Conservation (phyloP, 2,329 filamentous ascomycete species). For the Metarhizium brunneum region DNA sequence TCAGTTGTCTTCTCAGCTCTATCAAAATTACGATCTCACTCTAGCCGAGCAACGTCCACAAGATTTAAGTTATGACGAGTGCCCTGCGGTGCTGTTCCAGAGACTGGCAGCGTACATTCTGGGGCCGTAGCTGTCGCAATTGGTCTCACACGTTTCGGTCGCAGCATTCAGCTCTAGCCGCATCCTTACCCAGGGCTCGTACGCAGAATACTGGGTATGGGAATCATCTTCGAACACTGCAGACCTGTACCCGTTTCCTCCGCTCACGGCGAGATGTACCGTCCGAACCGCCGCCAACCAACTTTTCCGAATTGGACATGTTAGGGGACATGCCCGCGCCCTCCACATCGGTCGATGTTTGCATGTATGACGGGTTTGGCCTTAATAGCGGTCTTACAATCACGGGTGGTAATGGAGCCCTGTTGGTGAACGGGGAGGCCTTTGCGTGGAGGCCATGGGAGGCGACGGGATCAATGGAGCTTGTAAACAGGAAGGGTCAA, state of each 20-base stretch:
- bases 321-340: constrained; percentile 66
- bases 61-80: constrained; percentile 1
- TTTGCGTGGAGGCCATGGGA: constrained; percentile 85
- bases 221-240: constrained; percentile 5
- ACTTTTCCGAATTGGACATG: constrained; percentile 71
- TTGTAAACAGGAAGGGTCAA: constrained; percentile 71
- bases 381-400: constrained; percentile 74
- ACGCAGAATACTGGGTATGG: neutral
- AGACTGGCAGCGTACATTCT: neutral
- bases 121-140: neutral
- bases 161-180: neutral
- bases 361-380: constrained; percentile 73
- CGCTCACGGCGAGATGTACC: constrained; percentile 15
- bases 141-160: neutral
- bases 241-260: constrained; percentile 7
- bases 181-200: neutral
- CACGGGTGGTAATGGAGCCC: constrained; percentile 56
- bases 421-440: constrained; percentile 79
- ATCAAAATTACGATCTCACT: too few species aligned
- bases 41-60: neutral
- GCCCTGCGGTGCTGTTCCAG: constrained; percentile 4
- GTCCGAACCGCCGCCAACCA: constrained; percentile 33
- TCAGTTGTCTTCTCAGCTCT: neutral
- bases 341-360: constrained; percentile 75
- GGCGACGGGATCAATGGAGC: constrained; percentile 29